These are phyloP conservation scores for Pseudogymnoascus sp. DNA, from an alignment of 2,329 filamentous ascomycete genomes.

Conservation along the genomic window DNA sequence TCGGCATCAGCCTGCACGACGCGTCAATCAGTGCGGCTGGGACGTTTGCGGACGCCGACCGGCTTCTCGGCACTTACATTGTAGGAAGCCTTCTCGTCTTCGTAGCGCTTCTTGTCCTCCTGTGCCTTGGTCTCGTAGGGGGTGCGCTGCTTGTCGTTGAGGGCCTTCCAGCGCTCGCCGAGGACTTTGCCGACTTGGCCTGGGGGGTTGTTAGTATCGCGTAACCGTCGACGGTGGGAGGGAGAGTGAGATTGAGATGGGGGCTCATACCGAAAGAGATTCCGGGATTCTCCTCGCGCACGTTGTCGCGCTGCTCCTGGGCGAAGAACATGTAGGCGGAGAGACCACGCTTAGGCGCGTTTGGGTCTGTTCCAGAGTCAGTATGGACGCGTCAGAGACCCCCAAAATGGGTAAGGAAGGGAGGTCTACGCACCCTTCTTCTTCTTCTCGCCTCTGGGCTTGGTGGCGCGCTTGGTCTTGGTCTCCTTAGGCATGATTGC, in stretches of 20 bases:
- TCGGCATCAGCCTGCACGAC: constrained; percentile 44
- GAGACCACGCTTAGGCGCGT: constrained; percentile 97
- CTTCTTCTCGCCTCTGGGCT: constrained; percentile 53
- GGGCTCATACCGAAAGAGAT: constrained; percentile 87
- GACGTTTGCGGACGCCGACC: constrained; percentile 18
- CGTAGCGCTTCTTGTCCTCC: constrained; percentile 97
- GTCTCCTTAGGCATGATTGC: constrained; percentile 61
- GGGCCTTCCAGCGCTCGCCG: constrained; percentile 96
- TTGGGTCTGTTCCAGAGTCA: constrained; percentile 56
- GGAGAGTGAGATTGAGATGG: no score
- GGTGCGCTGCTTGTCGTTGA: constrained; percentile 83
- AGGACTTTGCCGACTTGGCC: constrained; percentile 97
- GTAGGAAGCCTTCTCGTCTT: constrained; percentile 94
- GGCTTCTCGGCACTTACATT: constrained; percentile 52
- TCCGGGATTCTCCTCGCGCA: constrained; percentile 95
- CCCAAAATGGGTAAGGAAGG: background rate
- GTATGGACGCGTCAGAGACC: constrained; percentile 11
- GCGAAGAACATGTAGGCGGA: constrained; percentile 99
- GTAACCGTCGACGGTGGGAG: constrained; percentile 11
- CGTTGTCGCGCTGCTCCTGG: constrained; percentile 97
- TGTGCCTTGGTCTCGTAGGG: constrained; percentile 97
- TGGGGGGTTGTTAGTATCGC: constrained; percentile 29
- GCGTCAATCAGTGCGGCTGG: constrained; percentile 27
- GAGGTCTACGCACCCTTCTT: constrained; percentile 55
- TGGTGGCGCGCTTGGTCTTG: constrained; percentile 52